A percentile compares a stretch with the other conserved stretches of the same genome.
Evolutionary conservation across 1,284 basidiomycete species (phyloP).

Genomic region (Cryptococcus sp.): DNA sequence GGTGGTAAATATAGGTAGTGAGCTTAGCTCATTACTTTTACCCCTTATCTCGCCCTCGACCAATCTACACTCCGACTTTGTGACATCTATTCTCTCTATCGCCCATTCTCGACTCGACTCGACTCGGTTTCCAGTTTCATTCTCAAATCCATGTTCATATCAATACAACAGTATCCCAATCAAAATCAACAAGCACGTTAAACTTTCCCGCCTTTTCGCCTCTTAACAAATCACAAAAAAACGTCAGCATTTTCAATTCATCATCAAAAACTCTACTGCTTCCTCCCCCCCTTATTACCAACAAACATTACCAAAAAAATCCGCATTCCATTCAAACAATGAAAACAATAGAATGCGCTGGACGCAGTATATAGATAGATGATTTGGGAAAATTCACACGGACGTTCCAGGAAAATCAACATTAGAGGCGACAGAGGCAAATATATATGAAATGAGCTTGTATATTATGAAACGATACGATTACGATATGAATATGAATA

Average conservation of each 20-base stretch:
- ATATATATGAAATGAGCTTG: no score
- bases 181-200: no score
- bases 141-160: background rate
- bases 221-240: background rate
- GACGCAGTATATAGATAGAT: background rate
- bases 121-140: background rate
- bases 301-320: no score
- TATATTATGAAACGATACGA: no score
- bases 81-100: constrained; percentile 3
- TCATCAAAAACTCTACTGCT: background rate
- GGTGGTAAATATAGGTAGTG: constrained; percentile 42
- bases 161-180: no score
- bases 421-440: background rate
- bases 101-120: background rate
- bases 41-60: background rate
- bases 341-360: background rate
- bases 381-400: background rate
- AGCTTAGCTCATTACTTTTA: no score
- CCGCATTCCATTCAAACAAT: background rate
- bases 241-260: background rate
- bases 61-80: background rate
- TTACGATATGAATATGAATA: no score
- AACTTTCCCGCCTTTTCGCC: background rate
- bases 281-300: background rate
- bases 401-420: background rate